phyloP scores from a whole-genome alignment of 805 yeast species.

The Tetrapisispora namnaoensis region DNA sequence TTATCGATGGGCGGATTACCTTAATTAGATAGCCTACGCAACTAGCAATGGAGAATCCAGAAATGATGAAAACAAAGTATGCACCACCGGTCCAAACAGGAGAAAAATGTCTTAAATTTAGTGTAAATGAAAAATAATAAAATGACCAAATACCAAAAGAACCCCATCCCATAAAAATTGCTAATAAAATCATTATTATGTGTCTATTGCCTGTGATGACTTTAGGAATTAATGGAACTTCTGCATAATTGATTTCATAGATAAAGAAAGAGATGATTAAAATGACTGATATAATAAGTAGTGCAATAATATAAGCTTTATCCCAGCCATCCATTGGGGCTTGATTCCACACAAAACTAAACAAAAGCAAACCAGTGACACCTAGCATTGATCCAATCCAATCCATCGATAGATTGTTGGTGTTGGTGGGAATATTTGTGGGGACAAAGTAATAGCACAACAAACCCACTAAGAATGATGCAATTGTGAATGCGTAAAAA shows the following conservation, averaged over 20 bases:
- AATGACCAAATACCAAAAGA: slow-evolving; percentile 68
- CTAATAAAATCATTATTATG: slow-evolving; percentile 39
- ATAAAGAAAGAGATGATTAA: slow-evolving; percentile 37
- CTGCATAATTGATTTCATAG: slow-evolving; percentile 38
- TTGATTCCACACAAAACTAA: slow-evolving; percentile 67
- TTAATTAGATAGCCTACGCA: slow-evolving; percentile 40
- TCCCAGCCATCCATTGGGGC: slow-evolving; percentile 68
- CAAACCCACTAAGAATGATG: slow-evolving; percentile 10
- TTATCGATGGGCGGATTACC: slow-evolving; percentile 38
- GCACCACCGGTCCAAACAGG: slow-evolving; percentile 40
- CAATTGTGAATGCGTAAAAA: slow-evolving; percentile 21
- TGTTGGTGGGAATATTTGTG: slow-evolving; percentile 19
- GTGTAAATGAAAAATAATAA: slow-evolving; percentile 44
- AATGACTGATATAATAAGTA: slow-evolving; percentile 43
- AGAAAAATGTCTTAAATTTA: slow-evolving; percentile 41
- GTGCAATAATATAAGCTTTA: slow-evolving; percentile 44
- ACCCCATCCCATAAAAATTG: slow-evolving; percentile 63
- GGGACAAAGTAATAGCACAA: slow-evolving; percentile 23
- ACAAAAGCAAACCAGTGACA: slow-evolving; percentile 47
- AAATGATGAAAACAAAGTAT: slow-evolving; percentile 37
- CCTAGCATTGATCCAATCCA: slow-evolving; percentile 48
- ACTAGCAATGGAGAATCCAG: slow-evolving; percentile 49
- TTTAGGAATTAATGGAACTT: slow-evolving; percentile 46
- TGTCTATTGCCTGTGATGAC: slow-evolving; percentile 35
- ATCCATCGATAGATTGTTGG: slow-evolving; percentile 32